Percentiles rank a stretch among this genome's conserved stretches.
Evolutionary conservation across 129 eudicot species (phyloP).

Genomic region (Chrysanthemum makinoi): DNA sequence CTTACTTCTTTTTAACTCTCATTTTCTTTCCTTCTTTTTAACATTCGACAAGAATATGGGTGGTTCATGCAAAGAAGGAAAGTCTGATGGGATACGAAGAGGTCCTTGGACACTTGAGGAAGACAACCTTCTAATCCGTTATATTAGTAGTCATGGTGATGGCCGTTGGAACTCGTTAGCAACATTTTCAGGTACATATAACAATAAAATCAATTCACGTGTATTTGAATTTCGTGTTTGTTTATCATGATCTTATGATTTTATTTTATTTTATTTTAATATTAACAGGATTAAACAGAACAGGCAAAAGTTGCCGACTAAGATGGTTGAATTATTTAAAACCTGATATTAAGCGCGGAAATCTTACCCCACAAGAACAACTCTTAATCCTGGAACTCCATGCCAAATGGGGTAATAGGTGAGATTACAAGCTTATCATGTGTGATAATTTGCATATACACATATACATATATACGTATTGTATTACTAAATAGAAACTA

Average conservation of each 20-base stretch:
- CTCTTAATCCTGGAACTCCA: slow-evolving; percentile 57
- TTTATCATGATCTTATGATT: neutral
- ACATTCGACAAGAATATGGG: slow-evolving; percentile 17
- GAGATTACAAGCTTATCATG: neutral
- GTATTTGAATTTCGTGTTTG: neutral
- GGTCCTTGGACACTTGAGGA: slow-evolving; percentile 66
- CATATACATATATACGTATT: no score
- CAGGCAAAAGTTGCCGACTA: slow-evolving; percentile 63
- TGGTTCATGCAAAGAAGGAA: slow-evolving; percentile 25
- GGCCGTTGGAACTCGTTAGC: slow-evolving; percentile 64
- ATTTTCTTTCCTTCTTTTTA: slow-evolving; percentile 1
- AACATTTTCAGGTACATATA: slow-evolving; percentile 34
- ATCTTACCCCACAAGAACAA: slow-evolving; percentile 59
- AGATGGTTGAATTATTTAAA: slow-evolving; percentile 63
- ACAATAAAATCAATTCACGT: neutral
- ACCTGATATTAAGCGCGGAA: slow-evolving; percentile 58
- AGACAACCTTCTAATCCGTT: slow-evolving; percentile 48
- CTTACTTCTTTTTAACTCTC: slow-evolving; percentile 21
- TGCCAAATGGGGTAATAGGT: slow-evolving; percentile 66
- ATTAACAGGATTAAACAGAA: slow-evolving; percentile 54
- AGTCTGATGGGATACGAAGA: slow-evolving; percentile 34
- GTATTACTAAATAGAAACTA: no score
- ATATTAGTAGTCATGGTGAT: slow-evolving; percentile 48
- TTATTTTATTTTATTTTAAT: neutral
- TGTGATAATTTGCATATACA: neutral